phyloP scores from a whole-genome alignment of 225 moss, liverwort and hornwort species.

The Rhytidiadelphus loreus region DNA sequence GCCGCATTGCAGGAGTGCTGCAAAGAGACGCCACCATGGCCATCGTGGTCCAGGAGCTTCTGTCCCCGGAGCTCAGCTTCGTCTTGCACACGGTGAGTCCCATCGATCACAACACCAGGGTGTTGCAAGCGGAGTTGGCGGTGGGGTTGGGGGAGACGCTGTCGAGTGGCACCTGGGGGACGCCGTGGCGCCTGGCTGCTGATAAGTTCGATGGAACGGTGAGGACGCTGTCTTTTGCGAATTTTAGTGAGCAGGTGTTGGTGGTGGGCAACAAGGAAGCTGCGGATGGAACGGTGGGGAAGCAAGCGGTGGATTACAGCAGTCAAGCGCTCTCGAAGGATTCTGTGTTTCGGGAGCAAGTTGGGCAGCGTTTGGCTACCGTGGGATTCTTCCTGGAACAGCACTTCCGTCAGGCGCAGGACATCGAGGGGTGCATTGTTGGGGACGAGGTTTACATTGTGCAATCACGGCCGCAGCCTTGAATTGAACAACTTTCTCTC shows the following conservation, averaged over 20 bases:
- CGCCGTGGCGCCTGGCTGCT: slow-evolving; percentile 42
- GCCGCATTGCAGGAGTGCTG: slow-evolving; percentile 27
- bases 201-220: slow-evolving; percentile 45
- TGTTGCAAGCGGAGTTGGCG: slow-evolving; percentile 45
- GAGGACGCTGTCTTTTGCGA: slow-evolving; percentile 41
- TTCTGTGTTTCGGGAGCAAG: slow-evolving; percentile 4
- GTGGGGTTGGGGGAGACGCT: slow-evolving; percentile 49
- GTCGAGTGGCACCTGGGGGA: slow-evolving; percentile 38
- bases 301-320: slow-evolving; percentile 40
- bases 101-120: slow-evolving; percentile 24
- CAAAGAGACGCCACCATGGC: slow-evolving; percentile 45
- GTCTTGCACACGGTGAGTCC: slow-evolving; percentile 51
- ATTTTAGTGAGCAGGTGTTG: slow-evolving; percentile 30
- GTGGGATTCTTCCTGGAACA: slow-evolving; percentile 39
- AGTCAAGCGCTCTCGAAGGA: slow-evolving; percentile 22
- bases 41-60: slow-evolving; percentile 41
- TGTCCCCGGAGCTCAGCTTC: slow-evolving; percentile 32
- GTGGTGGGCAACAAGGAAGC: background rate
- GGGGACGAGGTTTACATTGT: slow-evolving; percentile 35
- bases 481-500: background rate
- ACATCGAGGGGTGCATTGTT: slow-evolving; percentile 39
- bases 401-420: slow-evolving; percentile 27
- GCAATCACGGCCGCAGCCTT: slow-evolving; percentile 44
- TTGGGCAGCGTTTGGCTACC: slow-evolving; percentile 30
- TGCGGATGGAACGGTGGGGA: slow-evolving; percentile 14